These are phyloP conservation scores for Lactarius tabidus DNA, from an alignment of 768 basidiomycete genomes.

Conservation along the genomic window DNA sequence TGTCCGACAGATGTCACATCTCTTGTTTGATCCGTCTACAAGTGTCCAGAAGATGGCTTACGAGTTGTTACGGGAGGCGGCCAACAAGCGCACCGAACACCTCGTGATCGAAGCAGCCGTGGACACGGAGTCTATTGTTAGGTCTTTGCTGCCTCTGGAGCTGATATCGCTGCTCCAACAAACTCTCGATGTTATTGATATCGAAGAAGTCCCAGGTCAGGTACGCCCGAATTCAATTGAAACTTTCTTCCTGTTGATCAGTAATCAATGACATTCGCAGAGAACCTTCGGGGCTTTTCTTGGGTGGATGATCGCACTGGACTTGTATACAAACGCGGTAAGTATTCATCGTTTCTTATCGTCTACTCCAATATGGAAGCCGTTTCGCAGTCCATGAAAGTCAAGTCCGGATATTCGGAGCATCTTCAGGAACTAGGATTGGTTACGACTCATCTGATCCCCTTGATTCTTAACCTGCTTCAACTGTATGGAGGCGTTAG, in stretches of 20 bases:
- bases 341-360: constrained; percentile 31
- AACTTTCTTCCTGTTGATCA: background rate
- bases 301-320: constrained; percentile 86
- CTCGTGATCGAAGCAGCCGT: constrained; percentile 86
- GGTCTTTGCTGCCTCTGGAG: constrained; percentile 59
- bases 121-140: constrained; percentile 55
- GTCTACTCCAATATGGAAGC: constrained; percentile 5
- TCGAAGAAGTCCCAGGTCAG: constrained; percentile 37
- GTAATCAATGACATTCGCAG: constrained; percentile 27
- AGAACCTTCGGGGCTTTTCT: constrained; percentile 67
- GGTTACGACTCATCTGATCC: constrained; percentile 63
- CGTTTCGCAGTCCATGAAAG: constrained; percentile 69
- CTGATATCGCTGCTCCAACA: constrained; percentile 60
- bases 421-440: constrained; percentile 71
- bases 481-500: constrained; percentile 59
- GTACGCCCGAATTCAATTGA: constrained; percentile 2
- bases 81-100: constrained; percentile 71
- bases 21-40: constrained; percentile 59
- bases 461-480: constrained; percentile 63
- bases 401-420: constrained; percentile 80
- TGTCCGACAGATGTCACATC: constrained; percentile 64
- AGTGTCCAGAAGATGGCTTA: constrained; percentile 79
- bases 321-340: constrained; percentile 80
- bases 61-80: constrained; percentile 62
- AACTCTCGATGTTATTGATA: constrained; percentile 37